These are phyloP conservation scores for Hibiscus syriacus DNA, from an alignment of 345 rosid species.

Conservation along the genomic window DNA sequence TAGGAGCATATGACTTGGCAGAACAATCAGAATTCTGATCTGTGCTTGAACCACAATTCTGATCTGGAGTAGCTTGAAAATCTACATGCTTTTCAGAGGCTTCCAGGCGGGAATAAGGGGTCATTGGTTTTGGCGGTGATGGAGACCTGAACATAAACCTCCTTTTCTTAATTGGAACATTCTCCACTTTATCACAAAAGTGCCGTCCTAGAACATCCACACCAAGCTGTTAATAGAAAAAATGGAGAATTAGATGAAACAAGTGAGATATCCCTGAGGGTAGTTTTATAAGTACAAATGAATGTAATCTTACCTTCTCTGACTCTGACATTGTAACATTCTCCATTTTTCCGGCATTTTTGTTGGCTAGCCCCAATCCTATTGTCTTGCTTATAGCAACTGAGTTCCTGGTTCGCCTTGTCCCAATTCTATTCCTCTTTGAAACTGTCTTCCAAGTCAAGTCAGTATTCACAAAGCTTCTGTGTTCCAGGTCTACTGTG, in stretches of 20 bases:
- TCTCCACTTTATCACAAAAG: constrained; percentile 34
- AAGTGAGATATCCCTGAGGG: background rate
- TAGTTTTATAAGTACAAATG: constrained; percentile 2
- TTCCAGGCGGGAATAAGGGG: constrained; percentile 13
- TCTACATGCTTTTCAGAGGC: constrained; percentile 12
- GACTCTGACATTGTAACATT: constrained; percentile 31
- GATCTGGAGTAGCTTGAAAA: constrained; percentile 9
- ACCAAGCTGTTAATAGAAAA: constrained; percentile 35
- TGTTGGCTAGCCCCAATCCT: constrained; percentile 18
- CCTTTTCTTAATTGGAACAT: constrained; percentile 49
- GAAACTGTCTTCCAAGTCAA: constrained; percentile 27
- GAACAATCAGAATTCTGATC: background rate
- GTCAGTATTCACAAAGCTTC: constrained; percentile 30
- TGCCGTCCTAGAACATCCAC: constrained; percentile 44
- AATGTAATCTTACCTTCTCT: constrained; percentile 33
- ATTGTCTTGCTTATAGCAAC: constrained; percentile 17
- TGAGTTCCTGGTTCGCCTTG: constrained; percentile 34
- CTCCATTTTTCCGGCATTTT: constrained; percentile 12
- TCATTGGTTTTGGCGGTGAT: constrained; percentile 21
- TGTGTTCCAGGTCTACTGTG: constrained; percentile 34
- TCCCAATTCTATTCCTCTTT: constrained; percentile 31
- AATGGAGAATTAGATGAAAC: background rate
- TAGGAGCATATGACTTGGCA: constrained; percentile 1
- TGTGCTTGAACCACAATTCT: constrained; percentile 1
- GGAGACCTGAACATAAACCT: constrained; percentile 24